Percentiles rank a stretch among this genome's conserved stretches.
phyloP scores from a whole-genome alignment of 2,329 filamentous ascomycete genomes.

The Proliferodiscus dingleyae region DNA sequence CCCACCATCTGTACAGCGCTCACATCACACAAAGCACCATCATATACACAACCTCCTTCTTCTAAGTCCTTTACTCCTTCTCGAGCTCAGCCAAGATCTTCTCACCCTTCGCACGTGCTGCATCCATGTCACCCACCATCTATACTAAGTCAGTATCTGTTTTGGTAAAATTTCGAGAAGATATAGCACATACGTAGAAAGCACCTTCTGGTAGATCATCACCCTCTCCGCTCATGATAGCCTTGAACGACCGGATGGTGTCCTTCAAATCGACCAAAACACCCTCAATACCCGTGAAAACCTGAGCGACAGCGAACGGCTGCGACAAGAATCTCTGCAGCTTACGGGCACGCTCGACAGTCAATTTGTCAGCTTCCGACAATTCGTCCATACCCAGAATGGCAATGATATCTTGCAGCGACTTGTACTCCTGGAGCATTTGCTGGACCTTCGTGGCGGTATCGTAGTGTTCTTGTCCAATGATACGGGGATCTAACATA shows the following conservation, averaged over 20 bases:
- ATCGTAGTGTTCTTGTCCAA: constrained; percentile 96
- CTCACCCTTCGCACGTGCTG: constrained; percentile 93
- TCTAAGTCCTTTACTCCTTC: constrained; percentile 14
- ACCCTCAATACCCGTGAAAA: constrained; percentile 83
- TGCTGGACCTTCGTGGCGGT: constrained; percentile 94
- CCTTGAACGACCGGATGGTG: constrained; percentile 96
- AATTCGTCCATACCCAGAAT: constrained; percentile 99
- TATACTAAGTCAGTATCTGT: constrained; percentile 30
- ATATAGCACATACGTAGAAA: constrained; percentile 22
- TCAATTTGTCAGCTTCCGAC: constrained; percentile 98
- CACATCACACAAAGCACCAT: constrained; percentile 7
- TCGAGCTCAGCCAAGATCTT: constrained; percentile 94
- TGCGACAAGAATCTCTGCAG: constrained; percentile 99
- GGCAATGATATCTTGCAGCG: constrained; percentile 99
- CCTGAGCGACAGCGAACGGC: constrained; percentile 85
- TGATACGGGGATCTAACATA: constrained; percentile 98
- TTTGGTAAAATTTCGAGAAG: constrained; percentile 5
- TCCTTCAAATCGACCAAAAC: constrained; percentile 97
- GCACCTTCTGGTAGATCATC: constrained; percentile 91
- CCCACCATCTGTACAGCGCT: constrained; percentile 20
- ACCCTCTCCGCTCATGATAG: constrained; percentile 77
- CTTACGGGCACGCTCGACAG: constrained; percentile 99
- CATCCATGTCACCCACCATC: constrained; percentile 87
- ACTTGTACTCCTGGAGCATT: constrained; percentile 99
- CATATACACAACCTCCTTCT: constrained; percentile 7